phyloP scores from a whole-genome alignment of 805 yeast species.

The Tetrapisispora pingtungensis region DNA sequence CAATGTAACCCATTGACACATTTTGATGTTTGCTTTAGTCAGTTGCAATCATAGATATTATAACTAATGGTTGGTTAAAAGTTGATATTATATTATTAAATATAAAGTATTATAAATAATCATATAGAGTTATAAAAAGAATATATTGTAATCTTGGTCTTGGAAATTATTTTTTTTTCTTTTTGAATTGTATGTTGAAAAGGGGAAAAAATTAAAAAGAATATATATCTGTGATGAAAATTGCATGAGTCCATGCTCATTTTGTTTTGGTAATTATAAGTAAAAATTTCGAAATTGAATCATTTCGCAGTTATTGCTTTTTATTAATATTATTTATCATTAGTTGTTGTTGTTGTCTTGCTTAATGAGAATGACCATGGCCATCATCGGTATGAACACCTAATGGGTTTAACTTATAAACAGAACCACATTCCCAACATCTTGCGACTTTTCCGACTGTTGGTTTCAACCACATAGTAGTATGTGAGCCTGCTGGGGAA shows the following conservation, averaged over 20 bases:
- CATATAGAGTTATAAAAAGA: background rate
- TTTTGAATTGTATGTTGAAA: background rate
- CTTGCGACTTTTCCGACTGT: conserved; percentile 74
- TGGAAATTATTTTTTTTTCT: too few species aligned
- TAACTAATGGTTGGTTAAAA: too few species aligned
- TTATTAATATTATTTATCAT: background rate
- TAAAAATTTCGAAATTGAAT: background rate
- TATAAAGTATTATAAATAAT: too few species aligned
- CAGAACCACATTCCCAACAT: conserved; percentile 99
- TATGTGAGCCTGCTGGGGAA: conserved; percentile 86
- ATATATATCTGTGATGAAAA: background rate
- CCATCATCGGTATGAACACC: conserved; percentile 63
- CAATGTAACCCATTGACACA: too few species aligned
- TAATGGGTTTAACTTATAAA: conserved; percentile 76
- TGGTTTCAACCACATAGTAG: conserved; percentile 85
- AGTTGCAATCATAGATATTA: too few species aligned
- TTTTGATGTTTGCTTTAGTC: too few species aligned
- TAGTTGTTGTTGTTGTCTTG: too few species aligned
- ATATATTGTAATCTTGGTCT: background rate
- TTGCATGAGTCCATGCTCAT: background rate
- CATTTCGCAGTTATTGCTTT: background rate
- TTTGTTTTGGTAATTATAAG: background rate
- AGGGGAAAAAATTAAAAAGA: background rate
- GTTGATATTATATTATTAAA: too few species aligned
- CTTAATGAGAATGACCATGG: conserved; percentile 16